Conservation (phyloP, 441 rosid species). For the Lepidium campestre region DNA sequence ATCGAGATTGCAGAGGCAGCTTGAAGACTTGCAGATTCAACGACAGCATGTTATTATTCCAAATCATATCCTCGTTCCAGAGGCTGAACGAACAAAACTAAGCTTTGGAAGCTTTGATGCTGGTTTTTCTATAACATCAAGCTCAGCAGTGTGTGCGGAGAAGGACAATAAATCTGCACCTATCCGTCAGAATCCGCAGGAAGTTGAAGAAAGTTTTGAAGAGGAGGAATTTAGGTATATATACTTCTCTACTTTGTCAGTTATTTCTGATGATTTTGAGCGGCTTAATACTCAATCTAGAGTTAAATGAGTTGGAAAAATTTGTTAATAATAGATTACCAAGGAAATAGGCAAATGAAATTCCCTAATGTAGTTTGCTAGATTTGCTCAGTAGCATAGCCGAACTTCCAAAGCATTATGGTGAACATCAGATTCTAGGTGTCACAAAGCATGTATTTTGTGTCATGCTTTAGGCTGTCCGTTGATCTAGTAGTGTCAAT, state of each 20-base stretch:
- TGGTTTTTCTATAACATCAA: slow-evolving; percentile 52
- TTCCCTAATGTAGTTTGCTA: neutral
- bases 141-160: slow-evolving; percentile 37
- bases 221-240: slow-evolving; percentile 51
- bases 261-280: neutral
- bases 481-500: neutral
- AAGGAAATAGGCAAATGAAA: neutral
- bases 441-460: neutral
- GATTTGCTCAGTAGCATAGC: slow-evolving; percentile 3
- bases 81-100: slow-evolving; percentile 78
- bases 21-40: slow-evolving; percentile 69
- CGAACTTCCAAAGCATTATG: neutral
- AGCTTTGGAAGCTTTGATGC: slow-evolving; percentile 97
- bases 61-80: slow-evolving; percentile 86
- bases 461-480: neutral
- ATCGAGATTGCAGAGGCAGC: slow-evolving; percentile 63
- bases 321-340: neutral
- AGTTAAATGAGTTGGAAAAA: neutral
- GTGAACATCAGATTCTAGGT: neutral
- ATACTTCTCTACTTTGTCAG: slow-evolving; percentile 6
- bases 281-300: neutral
- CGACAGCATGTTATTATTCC: slow-evolving; percentile 91
- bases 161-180: slow-evolving; percentile 65
- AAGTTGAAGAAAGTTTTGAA: slow-evolving; percentile 51
- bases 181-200: slow-evolving; percentile 59